Evolutionary conservation across 2,329 filamentous ascomycete species (phyloP).

Genomic region (Leptoxyphium fumago): DNA sequence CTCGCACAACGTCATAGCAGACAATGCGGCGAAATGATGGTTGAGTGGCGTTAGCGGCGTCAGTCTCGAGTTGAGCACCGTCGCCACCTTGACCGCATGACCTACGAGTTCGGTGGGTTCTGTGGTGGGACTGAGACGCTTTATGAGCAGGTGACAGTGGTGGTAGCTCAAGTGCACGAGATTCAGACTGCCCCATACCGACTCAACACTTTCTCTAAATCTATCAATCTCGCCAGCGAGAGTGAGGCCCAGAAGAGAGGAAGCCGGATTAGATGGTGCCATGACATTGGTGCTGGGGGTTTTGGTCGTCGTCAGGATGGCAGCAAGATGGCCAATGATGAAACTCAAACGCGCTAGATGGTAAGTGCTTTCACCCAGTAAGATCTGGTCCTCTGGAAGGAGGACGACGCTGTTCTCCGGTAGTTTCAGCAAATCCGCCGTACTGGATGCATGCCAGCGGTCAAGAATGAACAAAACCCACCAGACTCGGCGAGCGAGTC

Average conservation of each 20-base stretch:
- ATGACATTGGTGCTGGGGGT: slow-evolving; percentile 30
- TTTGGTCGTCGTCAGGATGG: slow-evolving; percentile 31
- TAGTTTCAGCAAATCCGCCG: slow-evolving; percentile 47
- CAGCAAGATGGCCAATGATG: slow-evolving; percentile 41
- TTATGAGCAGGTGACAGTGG: slow-evolving; percentile 51
- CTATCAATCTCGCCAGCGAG: slow-evolving; percentile 47
- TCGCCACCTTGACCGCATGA: slow-evolving; percentile 43
- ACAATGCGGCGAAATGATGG: slow-evolving; percentile 50
- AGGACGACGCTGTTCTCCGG: slow-evolving; percentile 47
- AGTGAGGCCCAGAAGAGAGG: slow-evolving; percentile 33
- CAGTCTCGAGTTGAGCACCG: slow-evolving; percentile 41
- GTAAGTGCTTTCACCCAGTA: slow-evolving; percentile 50
- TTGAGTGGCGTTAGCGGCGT: slow-evolving; percentile 48
- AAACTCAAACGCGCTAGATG: slow-evolving; percentile 49
- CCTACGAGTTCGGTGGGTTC: slow-evolving; percentile 45
- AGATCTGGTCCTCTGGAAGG: slow-evolving; percentile 41
- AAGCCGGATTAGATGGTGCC: slow-evolving; percentile 25
- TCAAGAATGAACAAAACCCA: slow-evolving; percentile 59
- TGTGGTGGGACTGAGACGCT: slow-evolving; percentile 42
- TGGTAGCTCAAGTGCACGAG: slow-evolving; percentile 55
- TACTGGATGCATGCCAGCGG: slow-evolving; percentile 57
- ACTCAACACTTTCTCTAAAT: slow-evolving; percentile 49
- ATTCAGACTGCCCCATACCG: slow-evolving; percentile 35
- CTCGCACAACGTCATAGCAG: slow-evolving; percentile 46
- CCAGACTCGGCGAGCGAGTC: slow-evolving; percentile 51